Conservation (phyloP, 2,329 filamentous ascomycete genomes). For the Anisogramma anomala region DNA sequence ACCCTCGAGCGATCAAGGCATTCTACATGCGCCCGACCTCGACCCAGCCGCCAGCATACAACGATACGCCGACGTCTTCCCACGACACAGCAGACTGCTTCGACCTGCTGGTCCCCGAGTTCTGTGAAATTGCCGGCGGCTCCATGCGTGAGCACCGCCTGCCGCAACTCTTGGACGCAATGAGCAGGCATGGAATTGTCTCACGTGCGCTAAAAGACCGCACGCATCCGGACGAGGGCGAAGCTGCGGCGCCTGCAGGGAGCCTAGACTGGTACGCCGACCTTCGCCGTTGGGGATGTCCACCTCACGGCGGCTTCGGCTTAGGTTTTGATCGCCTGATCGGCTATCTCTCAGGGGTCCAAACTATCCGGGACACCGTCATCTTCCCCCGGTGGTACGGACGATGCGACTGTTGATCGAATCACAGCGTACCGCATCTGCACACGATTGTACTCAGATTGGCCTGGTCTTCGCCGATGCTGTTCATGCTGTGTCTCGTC, state of each 20-base stretch:
- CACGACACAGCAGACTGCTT: conserved; percentile 69
- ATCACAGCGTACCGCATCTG: conserved; percentile 8
- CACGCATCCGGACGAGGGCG: conserved; percentile 15
- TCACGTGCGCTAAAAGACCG: conserved; percentile 18
- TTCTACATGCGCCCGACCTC: conserved; percentile 50
- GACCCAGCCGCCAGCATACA: background rate
- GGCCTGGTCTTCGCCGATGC: background rate
- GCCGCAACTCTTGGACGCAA: conserved; percentile 53
- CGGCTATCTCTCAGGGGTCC: conserved; percentile 70
- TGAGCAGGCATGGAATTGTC: conserved; percentile 56
- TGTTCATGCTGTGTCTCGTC: conserved; percentile 24
- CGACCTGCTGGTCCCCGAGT: conserved; percentile 73
- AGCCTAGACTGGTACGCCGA: conserved; percentile 75
- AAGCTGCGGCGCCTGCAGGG: conserved; percentile 2
- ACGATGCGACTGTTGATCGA: conserved; percentile 44
- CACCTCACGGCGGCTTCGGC: conserved; percentile 84
- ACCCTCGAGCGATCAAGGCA: conserved; percentile 74
- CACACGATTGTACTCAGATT: conserved; percentile 1
- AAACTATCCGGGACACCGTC: conserved; percentile 74
- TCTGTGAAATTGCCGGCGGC: conserved; percentile 79
- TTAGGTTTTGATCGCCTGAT: conserved; percentile 80
- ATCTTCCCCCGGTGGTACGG: conserved; percentile 69
- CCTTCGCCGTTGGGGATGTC: conserved; percentile 78
- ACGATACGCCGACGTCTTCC: background rate
- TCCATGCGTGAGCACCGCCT: conserved; percentile 80